Evolutionary conservation across 139 green algal genomes (phyloP).

Genomic region (Zygnema cylindricum): DNA sequence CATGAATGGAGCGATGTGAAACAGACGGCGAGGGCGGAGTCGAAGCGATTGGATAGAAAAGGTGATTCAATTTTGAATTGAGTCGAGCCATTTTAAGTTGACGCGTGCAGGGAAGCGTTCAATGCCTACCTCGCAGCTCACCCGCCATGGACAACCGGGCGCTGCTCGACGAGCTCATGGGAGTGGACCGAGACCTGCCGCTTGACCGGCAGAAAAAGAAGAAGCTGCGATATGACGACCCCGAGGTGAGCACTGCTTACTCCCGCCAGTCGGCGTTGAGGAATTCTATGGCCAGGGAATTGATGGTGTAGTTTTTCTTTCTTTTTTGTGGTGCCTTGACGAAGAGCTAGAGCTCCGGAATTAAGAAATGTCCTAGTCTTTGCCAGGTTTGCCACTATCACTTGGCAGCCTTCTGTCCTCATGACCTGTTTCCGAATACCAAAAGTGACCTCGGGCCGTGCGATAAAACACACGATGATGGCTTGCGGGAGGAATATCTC

Average conservation of each 20-base stretch:
- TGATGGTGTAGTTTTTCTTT: too few relatives aligned
- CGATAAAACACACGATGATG: slow-evolving; percentile 44
- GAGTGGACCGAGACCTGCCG: slow-evolving; percentile 40
- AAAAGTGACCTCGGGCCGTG: slow-evolving; percentile 34
- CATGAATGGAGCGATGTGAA: too few relatives aligned
- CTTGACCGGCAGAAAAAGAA: slow-evolving; percentile 36
- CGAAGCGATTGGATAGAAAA: too few relatives aligned
- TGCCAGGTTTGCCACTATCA: slow-evolving; percentile 47
- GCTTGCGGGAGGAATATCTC: slow-evolving; percentile 40
- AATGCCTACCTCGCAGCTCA: too few relatives aligned
- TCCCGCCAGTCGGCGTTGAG: neutral
- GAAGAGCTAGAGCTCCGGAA: too few relatives aligned
- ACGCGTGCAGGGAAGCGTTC: too few relatives aligned
- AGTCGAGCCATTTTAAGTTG: too few relatives aligned
- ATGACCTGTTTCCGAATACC: slow-evolving; percentile 57
- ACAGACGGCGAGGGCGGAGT: too few relatives aligned
- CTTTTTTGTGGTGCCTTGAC: too few relatives aligned
- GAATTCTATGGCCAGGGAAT: too few relatives aligned
- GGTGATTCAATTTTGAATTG: too few relatives aligned
- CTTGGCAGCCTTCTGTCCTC: slow-evolving; percentile 40
- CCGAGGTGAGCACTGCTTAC: slow-evolving; percentile 22
- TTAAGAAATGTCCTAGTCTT: too few relatives aligned
- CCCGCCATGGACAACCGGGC: slow-evolving; percentile 23
- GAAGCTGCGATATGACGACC: slow-evolving; percentile 35
- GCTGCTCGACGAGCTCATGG: slow-evolving; percentile 53